These are phyloP conservation scores for Podaxis carcinomalis DNA, from an alignment of 768 basidiomycete species.

Conservation along the genomic window DNA sequence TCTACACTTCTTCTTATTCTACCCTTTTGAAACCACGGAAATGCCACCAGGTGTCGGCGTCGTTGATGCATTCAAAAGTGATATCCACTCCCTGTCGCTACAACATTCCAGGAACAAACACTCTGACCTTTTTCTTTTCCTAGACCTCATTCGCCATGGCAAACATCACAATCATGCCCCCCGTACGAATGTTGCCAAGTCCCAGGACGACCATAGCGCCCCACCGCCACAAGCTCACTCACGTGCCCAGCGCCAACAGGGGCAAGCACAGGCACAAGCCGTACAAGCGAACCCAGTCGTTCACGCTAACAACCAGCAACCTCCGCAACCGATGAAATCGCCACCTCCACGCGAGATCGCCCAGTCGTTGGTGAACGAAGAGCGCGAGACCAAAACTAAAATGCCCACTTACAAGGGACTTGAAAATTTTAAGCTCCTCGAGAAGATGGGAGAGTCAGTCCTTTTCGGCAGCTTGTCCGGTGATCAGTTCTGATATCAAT, in stretches of 20 bases:
- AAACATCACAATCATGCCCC: conserved; percentile 51
- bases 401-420: conserved; percentile 87
- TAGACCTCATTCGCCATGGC: conserved; percentile 82
- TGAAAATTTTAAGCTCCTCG: conserved; percentile 69
- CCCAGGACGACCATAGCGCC: conserved; percentile 17
- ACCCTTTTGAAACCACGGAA: conserved; percentile 1
- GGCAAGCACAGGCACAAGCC: conserved; percentile 27
- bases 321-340: conserved; percentile 23
- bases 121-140: conserved; percentile 17
- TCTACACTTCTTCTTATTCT: neutral
- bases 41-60: conserved; percentile 64
- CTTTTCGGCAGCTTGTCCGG: conserved; percentile 14
- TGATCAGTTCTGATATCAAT: conserved; percentile 15
- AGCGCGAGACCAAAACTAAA: conserved; percentile 64
- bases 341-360: conserved; percentile 40
- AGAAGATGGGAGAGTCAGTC: conserved; percentile 94
- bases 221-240: conserved; percentile 18
- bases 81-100: conserved; percentile 17
- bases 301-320: conserved; percentile 19
- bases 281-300: conserved; percentile 14
- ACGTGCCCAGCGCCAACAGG: conserved; percentile 25
- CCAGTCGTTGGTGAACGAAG: conserved; percentile 71
- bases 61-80: conserved; percentile 89
- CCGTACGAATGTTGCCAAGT: conserved; percentile 7
- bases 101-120: conserved; percentile 1